These are phyloP conservation scores for Leccinum arenicola DNA, from an alignment of 768 basidiomycete genomes.

Conservation along the genomic window DNA sequence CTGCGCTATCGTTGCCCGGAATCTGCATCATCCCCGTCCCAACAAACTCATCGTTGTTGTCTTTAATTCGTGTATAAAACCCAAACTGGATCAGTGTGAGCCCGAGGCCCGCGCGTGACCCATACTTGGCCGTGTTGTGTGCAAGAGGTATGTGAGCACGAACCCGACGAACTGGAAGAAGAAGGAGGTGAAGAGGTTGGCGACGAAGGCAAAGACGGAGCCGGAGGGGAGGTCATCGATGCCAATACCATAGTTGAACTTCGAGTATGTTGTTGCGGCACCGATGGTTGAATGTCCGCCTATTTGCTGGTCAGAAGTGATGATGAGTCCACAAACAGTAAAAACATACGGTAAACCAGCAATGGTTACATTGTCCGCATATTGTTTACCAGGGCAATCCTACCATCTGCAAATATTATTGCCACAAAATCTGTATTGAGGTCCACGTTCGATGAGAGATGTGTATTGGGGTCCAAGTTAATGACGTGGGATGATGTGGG, in stretches of 20 bases:
- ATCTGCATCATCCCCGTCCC: slow-evolving; percentile 12
- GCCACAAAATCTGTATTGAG: no score
- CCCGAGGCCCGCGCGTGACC: slow-evolving; percentile 93
- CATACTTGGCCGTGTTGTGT: slow-evolving; percentile 90
- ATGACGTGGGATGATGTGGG: no score
- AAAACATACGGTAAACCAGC: no score
- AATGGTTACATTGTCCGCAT: no score
- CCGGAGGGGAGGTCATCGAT: slow-evolving; percentile 92
- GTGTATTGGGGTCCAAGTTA: no score
- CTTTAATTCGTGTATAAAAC: slow-evolving; percentile 55
- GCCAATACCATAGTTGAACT: slow-evolving; percentile 37
- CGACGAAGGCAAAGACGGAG: slow-evolving; percentile 65
- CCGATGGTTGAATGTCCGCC: no score
- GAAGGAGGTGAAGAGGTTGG: slow-evolving; percentile 82
- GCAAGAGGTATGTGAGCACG: slow-evolving; percentile 88
- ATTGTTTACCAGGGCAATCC: no score
- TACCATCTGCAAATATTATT: no score
- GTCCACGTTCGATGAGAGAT: no score
- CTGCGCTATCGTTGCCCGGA: slow-evolving; percentile 15
- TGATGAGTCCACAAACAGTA: no score
- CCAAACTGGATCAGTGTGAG: slow-evolving; percentile 94
- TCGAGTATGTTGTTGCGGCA: no score
- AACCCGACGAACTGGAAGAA: slow-evolving; percentile 98
- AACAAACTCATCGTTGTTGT: slow-evolving; percentile 27
- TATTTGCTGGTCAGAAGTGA: no score